Conservation (phyloP, 208 protist genomes). For the Porcisia deanei region DNA sequence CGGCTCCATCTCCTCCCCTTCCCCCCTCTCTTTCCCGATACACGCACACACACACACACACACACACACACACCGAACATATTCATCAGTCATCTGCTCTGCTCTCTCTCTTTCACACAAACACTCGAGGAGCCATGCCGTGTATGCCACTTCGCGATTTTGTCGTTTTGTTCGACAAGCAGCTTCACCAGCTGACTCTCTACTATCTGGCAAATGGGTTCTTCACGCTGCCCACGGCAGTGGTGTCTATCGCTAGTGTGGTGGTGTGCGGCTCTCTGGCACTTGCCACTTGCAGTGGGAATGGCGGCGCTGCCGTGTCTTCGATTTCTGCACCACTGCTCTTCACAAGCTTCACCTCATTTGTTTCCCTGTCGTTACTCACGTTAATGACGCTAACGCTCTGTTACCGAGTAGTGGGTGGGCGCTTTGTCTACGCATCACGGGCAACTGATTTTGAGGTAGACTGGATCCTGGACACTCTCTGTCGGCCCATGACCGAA, state of each 20-base stretch:
- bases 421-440: slow-evolving; percentile 22
- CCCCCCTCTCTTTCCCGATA: not conserved
- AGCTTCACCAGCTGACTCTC: slow-evolving; percentile 37
- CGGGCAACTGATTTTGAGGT: slow-evolving; percentile 21
- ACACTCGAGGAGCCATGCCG: slow-evolving; percentile 2
- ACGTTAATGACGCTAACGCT: slow-evolving; percentile 34
- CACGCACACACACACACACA: too few species aligned
- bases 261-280: slow-evolving; percentile 33
- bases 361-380: slow-evolving; percentile 18
- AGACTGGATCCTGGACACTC: slow-evolving; percentile 36
- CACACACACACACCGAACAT: not conserved
- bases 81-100: too few species aligned
- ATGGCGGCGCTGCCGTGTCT: not conserved
- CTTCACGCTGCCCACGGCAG: slow-evolving; percentile 31
- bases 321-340: slow-evolving; percentile 10
- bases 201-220: slow-evolving; percentile 36
- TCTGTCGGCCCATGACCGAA: slow-evolving; percentile 18
- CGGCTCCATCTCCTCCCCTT: not conserved
- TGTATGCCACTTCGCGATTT: slow-evolving; percentile 17
- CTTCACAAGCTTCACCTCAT: slow-evolving; percentile 34
- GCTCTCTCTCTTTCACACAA: not conserved
- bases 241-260: slow-evolving; percentile 7
- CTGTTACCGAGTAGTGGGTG: slow-evolving; percentile 30
- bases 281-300: slow-evolving; percentile 2
- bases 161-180: slow-evolving; percentile 28